These are phyloP conservation scores for Phytophthora europaea DNA, from an alignment of 352 stramenopile genomes.

Conservation along the genomic window DNA sequence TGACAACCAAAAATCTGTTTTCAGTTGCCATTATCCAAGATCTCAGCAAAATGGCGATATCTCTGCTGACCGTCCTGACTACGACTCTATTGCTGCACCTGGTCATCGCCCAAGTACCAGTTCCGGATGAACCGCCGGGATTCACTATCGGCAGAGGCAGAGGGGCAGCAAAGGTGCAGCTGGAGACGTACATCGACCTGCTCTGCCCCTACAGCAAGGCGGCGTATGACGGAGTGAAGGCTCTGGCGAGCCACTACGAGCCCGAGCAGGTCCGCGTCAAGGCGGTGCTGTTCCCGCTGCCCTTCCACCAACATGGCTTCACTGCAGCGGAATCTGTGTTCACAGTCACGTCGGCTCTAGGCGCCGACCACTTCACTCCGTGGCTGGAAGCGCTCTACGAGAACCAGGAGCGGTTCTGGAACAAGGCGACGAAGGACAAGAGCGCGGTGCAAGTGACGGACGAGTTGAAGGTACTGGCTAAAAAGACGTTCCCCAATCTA, in stretches of 20 bases:
- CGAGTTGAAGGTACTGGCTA: constrained; percentile 63
- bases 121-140: constrained; percentile 64
- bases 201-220: constrained; percentile 77
- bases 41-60: constrained; percentile 21
- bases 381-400: constrained; percentile 81
- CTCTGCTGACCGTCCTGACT: constrained; percentile 14
- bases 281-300: constrained; percentile 75
- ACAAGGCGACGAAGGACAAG: constrained; percentile 75
- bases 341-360: constrained; percentile 65
- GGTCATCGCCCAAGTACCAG: constrained; percentile 55
- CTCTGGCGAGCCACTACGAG: constrained; percentile 67
- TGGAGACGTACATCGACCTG: constrained; percentile 86
- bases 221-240: constrained; percentile 73
- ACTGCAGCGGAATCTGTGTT: constrained; percentile 63
- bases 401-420: constrained; percentile 81
- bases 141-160: constrained; percentile 71
- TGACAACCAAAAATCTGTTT: neutral
- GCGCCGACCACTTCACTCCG: constrained; percentile 56
- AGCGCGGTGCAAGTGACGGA: constrained; percentile 69
- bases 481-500: constrained; percentile 66
- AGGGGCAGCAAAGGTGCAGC: constrained; percentile 62
- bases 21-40: constrained; percentile 26
- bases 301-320: constrained; percentile 83
- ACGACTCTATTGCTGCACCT: constrained; percentile 22
- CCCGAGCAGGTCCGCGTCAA: constrained; percentile 62